Evolutionary conservation across 2,329 filamentous ascomycete genomes (phyloP).

Genomic region (Fusarium goolgardi): DNA sequence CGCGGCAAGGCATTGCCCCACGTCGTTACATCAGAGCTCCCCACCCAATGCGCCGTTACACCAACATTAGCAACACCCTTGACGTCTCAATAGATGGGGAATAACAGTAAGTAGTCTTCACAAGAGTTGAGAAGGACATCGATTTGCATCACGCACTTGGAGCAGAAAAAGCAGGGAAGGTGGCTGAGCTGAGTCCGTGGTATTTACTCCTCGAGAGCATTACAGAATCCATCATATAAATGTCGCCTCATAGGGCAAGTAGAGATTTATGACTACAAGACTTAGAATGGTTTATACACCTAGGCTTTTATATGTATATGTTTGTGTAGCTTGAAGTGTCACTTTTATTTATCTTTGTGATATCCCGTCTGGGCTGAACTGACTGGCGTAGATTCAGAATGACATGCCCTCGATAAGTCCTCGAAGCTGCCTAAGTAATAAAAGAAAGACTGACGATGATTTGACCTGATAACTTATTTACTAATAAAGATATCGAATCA

Average conservation of each 20-base stretch:
- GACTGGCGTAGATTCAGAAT: not conserved
- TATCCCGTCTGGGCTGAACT: not conserved
- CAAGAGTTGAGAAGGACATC: not conserved
- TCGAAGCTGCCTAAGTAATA: not conserved
- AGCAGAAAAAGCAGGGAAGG: not conserved
- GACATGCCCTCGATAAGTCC: not conserved
- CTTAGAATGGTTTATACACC: no score
- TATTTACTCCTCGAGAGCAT: not conserved
- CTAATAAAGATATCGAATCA: not conserved
- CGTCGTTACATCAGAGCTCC: conserved; percentile 44
- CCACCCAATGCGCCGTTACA: conserved; percentile 18
- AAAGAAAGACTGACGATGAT: not conserved
- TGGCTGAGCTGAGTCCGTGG: not conserved
- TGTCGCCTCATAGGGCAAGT: not conserved
- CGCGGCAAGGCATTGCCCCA: conserved; percentile 40
- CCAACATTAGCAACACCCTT: not conserved
- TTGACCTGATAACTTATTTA: not conserved
- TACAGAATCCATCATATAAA: not conserved
- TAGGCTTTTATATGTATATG: not conserved
- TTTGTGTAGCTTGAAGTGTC: not conserved
- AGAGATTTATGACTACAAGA: not conserved
- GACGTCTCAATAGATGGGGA: not conserved
- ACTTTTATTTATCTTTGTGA: not conserved
- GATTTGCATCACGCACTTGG: not conserved
- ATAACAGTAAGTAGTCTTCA: not conserved